These are phyloP conservation scores for Cryphonectria parasitica DNA, from an alignment of 2,329 filamentous ascomycete genomes.

Conservation along the genomic window DNA sequence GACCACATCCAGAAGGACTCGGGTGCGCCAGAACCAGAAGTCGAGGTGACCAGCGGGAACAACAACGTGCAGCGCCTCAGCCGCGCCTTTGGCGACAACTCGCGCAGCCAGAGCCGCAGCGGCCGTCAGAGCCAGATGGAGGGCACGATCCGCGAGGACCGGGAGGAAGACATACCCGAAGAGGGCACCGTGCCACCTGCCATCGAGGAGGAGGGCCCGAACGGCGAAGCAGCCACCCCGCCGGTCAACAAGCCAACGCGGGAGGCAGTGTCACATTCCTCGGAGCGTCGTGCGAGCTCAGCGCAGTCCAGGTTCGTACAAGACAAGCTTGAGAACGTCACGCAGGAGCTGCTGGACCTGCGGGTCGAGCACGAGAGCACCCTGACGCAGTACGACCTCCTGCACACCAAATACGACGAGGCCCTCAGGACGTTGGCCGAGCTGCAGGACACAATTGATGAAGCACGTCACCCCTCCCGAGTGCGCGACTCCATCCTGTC, in stretches of 20 bases:
- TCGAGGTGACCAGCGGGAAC: constrained; percentile 44
- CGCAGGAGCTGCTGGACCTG: constrained; percentile 88
- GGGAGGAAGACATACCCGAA: constrained; percentile 45
- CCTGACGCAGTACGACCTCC: constrained; percentile 76
- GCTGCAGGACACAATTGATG: constrained; percentile 83
- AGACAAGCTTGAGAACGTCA: constrained; percentile 90
- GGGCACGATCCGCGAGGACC: constrained; percentile 58
- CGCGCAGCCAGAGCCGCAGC: constrained; percentile 56
- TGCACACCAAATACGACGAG: constrained; percentile 89
- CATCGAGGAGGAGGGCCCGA: constrained; percentile 36
- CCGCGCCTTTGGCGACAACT: constrained; percentile 52
- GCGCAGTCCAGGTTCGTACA: constrained; percentile 85
- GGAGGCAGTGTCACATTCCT: constrained; percentile 27
- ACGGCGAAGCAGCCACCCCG: constrained; percentile 39
- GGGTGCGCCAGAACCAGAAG: constrained; percentile 45
- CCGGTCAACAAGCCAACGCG: constrained; percentile 39
- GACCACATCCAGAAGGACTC: constrained; percentile 73
- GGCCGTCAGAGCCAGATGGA: constrained; percentile 59
- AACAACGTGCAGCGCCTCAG: constrained; percentile 48
- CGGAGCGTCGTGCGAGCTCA: constrained; percentile 63
- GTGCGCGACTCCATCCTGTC: constrained; percentile 62
- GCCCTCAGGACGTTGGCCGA: constrained; percentile 80
- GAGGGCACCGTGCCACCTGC: constrained; percentile 27
- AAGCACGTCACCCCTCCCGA: constrained; percentile 67
- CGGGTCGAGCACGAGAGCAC: constrained; percentile 89